Evolutionary conservation across 371 early-diverging fungal genomes (phyloP).

Genomic region (Syncephalastrum sp.): DNA sequence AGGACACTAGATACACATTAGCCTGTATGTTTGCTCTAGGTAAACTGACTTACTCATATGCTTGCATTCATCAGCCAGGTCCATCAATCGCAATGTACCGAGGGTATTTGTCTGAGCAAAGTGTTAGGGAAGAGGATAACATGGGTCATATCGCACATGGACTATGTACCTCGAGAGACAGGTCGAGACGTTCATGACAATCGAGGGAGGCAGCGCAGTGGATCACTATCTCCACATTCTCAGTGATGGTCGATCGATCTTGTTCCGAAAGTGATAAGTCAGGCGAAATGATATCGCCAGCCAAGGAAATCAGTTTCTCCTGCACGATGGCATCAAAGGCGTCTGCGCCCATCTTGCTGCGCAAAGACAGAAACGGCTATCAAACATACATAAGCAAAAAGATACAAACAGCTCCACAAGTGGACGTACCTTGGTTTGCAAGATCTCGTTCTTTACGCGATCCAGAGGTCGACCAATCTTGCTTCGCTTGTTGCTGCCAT

Average conservation of each 20-base stretch:
- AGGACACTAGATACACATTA: constrained; percentile 26
- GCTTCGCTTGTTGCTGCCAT: constrained; percentile 47
- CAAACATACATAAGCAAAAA: background rate
- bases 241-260: constrained; percentile 46
- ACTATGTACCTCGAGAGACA: constrained; percentile 52
- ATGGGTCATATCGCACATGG: background rate
- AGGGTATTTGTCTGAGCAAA: constrained; percentile 48
- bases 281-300: constrained; percentile 59
- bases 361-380: constrained; percentile 41
- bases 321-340: constrained; percentile 43
- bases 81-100: constrained; percentile 61
- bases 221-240: constrained; percentile 53
- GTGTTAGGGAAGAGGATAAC: too few relatives aligned
- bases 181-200: constrained; percentile 59
- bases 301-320: constrained; percentile 56
- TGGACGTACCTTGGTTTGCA: constrained; percentile 36
- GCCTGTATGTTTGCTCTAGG: background rate
- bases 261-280: constrained; percentile 51
- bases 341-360: constrained; percentile 32
- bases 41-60: constrained; percentile 33
- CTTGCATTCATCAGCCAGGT: constrained; percentile 56
- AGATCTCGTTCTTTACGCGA: constrained; percentile 42
- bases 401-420: background rate
- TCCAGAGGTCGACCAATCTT: constrained; percentile 49
- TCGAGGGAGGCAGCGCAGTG: constrained; percentile 68